Evolutionary conservation across 805 yeast species (phyloP).

Genomic region (Candida glaebosa): DNA sequence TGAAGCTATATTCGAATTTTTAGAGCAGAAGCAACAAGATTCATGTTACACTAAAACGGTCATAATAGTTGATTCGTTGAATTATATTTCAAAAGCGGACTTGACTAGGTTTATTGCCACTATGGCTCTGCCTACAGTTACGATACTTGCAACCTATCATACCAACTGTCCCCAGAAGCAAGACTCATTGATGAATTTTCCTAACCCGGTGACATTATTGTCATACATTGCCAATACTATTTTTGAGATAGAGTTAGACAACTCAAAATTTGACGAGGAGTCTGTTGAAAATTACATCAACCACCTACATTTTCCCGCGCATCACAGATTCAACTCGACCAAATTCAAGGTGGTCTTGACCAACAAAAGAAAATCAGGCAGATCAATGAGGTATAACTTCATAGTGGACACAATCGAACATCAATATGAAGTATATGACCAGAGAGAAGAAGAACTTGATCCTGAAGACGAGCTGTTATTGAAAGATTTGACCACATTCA

Average conservation of each 20-base stretch:
- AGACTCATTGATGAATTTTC: constrained; percentile 43
- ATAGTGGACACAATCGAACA: constrained; percentile 49
- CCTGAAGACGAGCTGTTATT: constrained; percentile 52
- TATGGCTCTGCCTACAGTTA: constrained; percentile 32
- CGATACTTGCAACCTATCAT: constrained; percentile 37
- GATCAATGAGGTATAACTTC: constrained; percentile 59
- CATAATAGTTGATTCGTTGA: constrained; percentile 42
- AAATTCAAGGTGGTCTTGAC: constrained; percentile 49
- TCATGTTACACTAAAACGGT: constrained; percentile 6
- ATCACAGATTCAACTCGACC: constrained; percentile 42
- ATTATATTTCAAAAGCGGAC: constrained; percentile 46
- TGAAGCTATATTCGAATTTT: constrained; percentile 15
- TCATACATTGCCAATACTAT: constrained; percentile 74
- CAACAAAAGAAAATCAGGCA: constrained; percentile 81
- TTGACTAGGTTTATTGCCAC: constrained; percentile 50
- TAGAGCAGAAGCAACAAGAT: constrained; percentile 12
- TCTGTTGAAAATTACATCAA: constrained; percentile 37
- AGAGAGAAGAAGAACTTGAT: constrained; percentile 19
- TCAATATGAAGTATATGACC: constrained; percentile 27
- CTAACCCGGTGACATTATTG: constrained; percentile 50
- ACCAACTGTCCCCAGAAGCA: constrained; percentile 36
- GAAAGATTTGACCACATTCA: constrained; percentile 82
- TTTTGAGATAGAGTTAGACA: constrained; percentile 54
- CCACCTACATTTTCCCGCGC: constrained; percentile 45
- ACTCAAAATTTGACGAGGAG: constrained; percentile 41